These are phyloP conservation scores for Casuarina glauca DNA, from an alignment of 306 rosid genomes.

Conservation along the genomic window DNA sequence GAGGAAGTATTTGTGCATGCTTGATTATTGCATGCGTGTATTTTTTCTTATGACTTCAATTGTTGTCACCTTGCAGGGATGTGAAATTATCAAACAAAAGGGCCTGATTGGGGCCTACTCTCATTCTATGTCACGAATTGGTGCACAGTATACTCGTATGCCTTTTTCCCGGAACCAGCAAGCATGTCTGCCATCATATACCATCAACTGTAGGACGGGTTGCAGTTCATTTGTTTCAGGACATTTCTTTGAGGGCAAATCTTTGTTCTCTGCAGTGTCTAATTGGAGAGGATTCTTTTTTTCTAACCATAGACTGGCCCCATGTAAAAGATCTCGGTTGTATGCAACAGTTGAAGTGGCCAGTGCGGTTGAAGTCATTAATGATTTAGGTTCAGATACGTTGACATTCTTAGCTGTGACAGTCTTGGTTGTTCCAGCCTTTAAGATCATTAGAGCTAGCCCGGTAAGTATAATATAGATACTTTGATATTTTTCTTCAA, in stretches of 20 bases:
- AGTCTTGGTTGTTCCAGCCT: constrained; percentile 78
- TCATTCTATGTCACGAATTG: constrained; percentile 28
- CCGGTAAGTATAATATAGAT: constrained; percentile 45
- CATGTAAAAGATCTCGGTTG: constrained; percentile 38
- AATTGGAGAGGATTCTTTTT: constrained; percentile 38
- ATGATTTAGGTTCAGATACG: constrained; percentile 92
- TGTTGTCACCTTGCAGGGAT: constrained; percentile 44
- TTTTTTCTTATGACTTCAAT: background rate
- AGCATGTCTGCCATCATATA: constrained; percentile 28
- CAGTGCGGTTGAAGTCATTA: constrained; percentile 68
- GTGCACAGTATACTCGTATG: constrained; percentile 42
- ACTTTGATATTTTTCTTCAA: background rate
- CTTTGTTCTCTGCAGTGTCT: constrained; percentile 27
- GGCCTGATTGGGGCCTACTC: constrained; percentile 33
- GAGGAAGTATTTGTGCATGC: background rate
- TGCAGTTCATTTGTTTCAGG: constrained; percentile 38
- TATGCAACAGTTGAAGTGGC: constrained; percentile 75
- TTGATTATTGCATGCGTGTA: background rate
- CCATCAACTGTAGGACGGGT: constrained; percentile 33
- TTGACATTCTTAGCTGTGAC: constrained; percentile 82
- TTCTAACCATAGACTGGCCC: constrained; percentile 35
- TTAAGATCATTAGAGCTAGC: constrained; percentile 75
- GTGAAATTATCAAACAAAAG: constrained; percentile 38
- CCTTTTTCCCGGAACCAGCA: constrained; percentile 40
- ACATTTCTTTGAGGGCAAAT: constrained; percentile 27